These are phyloP conservation scores for Anisodus tanguticus DNA, from an alignment of 257 asterid genomes.

Conservation along the genomic window DNA sequence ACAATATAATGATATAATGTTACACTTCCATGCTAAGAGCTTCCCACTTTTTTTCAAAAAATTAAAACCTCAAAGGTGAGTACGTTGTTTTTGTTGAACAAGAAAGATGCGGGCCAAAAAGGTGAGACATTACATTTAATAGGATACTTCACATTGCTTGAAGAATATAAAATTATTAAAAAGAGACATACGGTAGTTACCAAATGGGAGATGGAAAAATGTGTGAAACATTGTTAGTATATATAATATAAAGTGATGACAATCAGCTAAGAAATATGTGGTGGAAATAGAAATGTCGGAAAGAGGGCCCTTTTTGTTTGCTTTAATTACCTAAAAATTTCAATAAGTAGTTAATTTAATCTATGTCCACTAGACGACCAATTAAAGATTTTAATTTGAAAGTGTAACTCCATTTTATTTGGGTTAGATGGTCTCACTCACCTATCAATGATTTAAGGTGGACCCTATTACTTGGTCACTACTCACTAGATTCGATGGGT, in stretches of 20 bases:
- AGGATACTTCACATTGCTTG: neutral
- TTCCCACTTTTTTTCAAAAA: neutral
- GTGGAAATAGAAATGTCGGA: constrained; percentile 28
- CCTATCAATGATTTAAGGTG: neutral
- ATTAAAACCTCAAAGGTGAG: neutral
- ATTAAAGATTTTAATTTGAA: neutral
- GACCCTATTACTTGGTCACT: constrained; percentile 14
- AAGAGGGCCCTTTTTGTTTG: neutral
- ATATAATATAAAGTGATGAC: constrained; percentile 2
- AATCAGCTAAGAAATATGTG: constrained; percentile 22
- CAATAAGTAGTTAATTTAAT: neutral
- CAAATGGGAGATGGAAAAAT: neutral
- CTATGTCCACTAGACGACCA: neutral
- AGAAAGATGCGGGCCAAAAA: neutral
- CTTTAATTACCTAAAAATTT: neutral
- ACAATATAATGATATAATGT: no score
- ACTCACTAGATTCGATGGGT: constrained; percentile 25
- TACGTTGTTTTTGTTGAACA: neutral
- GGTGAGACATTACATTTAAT: neutral
- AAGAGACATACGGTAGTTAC: neutral
- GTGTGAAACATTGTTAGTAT: neutral
- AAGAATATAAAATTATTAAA: neutral
- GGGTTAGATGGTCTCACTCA: constrained; percentile 3
- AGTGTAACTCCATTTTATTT: constrained; percentile 12
- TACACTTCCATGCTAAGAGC: no score